phyloP scores from a whole-genome alignment of 208 protist genomes.

The Vickermania ingenoplastis region DNA sequence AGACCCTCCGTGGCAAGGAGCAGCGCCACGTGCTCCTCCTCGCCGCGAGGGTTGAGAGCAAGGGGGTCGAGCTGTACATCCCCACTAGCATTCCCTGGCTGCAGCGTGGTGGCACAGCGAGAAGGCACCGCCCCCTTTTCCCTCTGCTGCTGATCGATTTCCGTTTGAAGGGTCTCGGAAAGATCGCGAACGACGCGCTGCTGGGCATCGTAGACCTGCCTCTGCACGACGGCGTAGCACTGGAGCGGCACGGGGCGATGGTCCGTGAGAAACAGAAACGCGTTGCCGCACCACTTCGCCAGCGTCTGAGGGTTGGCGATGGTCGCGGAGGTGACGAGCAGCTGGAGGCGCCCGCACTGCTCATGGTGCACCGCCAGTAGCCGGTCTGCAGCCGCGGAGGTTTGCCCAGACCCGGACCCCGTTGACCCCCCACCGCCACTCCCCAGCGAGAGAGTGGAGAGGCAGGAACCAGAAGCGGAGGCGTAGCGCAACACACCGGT shows the following conservation, averaged over 20 bases:
- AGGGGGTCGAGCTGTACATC: not conserved
- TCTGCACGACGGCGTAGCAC: not conserved
- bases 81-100: not conserved
- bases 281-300: constrained; percentile 21
- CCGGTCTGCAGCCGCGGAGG: not conserved
- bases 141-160: not conserved
- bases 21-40: constrained; percentile 1
- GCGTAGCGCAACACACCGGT: constrained; percentile 5
- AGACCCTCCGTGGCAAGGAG: not conserved
- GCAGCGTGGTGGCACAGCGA: not conserved
- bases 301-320: constrained; percentile 22
- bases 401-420: not conserved
- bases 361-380: constrained; percentile 23
- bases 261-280: constrained; percentile 17
- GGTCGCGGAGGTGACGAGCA: constrained; percentile 44
- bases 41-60: not conserved
- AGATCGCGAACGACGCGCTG: not conserved
- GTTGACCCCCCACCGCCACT: not conserved
- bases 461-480: not conserved
- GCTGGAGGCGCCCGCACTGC: constrained; percentile 12
- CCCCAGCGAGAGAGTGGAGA: not conserved
- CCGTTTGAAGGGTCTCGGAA: not conserved
- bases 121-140: not conserved
- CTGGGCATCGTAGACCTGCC: not conserved
- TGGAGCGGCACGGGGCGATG: constrained; percentile 18